These are phyloP conservation scores for grape (Vitis vinifera) DNA, from an alignment of 164 flowering plant species.

Conservation along the genomic window ASM3070453v1 NC_081823.1:4583501-4584000, in stretches of 20 bases:
- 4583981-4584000: too few relatives aligned
- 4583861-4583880: too few relatives aligned
- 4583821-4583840: not conserved
- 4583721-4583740: slow-evolving; percentile 8
- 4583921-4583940: too few relatives aligned
- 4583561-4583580: slow-evolving; percentile 10
- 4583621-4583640: not conserved
- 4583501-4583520: slow-evolving; percentile 3
- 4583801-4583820: slow-evolving; percentile 24
- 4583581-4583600: slow-evolving; percentile 27
- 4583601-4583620: slow-evolving; percentile 35
- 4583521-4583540: slow-evolving; percentile 13
- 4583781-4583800: slow-evolving; percentile 23
- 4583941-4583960: too few relatives aligned
- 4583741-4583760: slow-evolving; percentile 9
- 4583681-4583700: slow-evolving; percentile 16
- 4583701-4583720: slow-evolving; percentile 21
- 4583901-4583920: too few relatives aligned
- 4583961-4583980: too few relatives aligned
- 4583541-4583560: slow-evolving; percentile 4
- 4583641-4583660: slow-evolving; percentile 17
- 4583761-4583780: slow-evolving; percentile 29
- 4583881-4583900: too few relatives aligned
- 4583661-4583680: slow-evolving; percentile 9
- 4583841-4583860: too few relatives aligned